Percentiles rank a stretch among this genome's conserved stretches.
Conservation (phyloP, 2,329 filamentous ascomycete species). For the Blastomyces emzantsi region DNA sequence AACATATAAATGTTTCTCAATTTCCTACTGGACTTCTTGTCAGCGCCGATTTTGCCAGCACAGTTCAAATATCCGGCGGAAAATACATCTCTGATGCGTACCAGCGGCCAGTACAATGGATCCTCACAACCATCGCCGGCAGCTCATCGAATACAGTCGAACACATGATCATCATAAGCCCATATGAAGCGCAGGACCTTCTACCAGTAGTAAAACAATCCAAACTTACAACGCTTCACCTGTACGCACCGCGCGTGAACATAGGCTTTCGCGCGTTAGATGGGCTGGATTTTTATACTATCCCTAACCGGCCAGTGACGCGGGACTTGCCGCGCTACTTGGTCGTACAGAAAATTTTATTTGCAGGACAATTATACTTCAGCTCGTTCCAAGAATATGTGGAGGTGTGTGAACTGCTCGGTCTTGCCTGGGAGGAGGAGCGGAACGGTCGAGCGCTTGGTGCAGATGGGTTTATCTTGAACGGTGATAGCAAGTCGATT, state of each 20-base stretch:
- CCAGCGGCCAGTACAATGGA: slow-evolving; percentile 48
- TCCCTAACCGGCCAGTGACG: slow-evolving; percentile 5
- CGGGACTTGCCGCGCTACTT: not conserved
- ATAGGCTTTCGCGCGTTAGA: slow-evolving; percentile 38
- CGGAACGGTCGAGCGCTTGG: slow-evolving; percentile 22
- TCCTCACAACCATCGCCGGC: slow-evolving; percentile 32
- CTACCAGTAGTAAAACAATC: slow-evolving; percentile 33
- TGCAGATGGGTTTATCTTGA: slow-evolving; percentile 21
- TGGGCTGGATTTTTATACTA: slow-evolving; percentile 10
- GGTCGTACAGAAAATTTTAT: slow-evolving; percentile 48
- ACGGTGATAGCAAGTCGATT: slow-evolving; percentile 17
- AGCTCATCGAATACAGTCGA: not conserved
- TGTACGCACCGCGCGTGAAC: slow-evolving; percentile 44
- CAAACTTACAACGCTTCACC: slow-evolving; percentile 34
- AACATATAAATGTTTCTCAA: slow-evolving; percentile 10
- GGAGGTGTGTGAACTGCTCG: slow-evolving; percentile 16
- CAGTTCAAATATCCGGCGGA: slow-evolving; percentile 28
- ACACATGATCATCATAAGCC: slow-evolving; percentile 49
- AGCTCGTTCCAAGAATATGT: slow-evolving; percentile 45
- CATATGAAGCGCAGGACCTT: slow-evolving; percentile 50
- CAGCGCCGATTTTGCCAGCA: slow-evolving; percentile 44
- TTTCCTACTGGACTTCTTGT: slow-evolving; percentile 38
- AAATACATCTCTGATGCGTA: slow-evolving; percentile 37
- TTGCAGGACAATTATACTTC: slow-evolving; percentile 59
- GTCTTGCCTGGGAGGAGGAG: slow-evolving; percentile 15